Evolutionary conservation across 768 basidiomycete genomes (phyloP).

Genomic region (Trametes elegans): DNA sequence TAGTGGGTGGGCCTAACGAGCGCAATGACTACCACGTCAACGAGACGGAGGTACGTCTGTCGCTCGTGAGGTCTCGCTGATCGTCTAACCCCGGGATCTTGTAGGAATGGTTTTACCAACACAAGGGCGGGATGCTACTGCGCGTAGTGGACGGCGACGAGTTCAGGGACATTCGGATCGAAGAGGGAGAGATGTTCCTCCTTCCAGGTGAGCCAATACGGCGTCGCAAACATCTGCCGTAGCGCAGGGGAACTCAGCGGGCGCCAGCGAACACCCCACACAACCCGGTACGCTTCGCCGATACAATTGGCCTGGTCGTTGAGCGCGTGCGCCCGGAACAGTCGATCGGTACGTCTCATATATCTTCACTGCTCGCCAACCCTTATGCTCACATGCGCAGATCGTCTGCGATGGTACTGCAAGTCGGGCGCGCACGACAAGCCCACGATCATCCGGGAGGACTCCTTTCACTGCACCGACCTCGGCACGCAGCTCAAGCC

Average conservation of each 20-base stretch:
- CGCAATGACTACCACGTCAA: conserved; percentile 94
- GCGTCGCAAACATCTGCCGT: neutral
- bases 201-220: conserved; percentile 66
- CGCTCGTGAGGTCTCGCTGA: neutral
- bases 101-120: conserved; percentile 98
- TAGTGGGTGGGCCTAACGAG: conserved; percentile 92
- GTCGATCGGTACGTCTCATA: conserved; percentile 59
- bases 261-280: conserved; percentile 88
- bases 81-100: neutral
- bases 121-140: conserved; percentile 91
- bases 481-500: conserved; percentile 94
- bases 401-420: conserved; percentile 94
- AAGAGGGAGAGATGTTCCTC: conserved; percentile 96
- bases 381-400: conserved; percentile 38
- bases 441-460: conserved; percentile 81
- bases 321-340: conserved; percentile 80
- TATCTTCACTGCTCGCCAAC: neutral
- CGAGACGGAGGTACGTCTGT: conserved; percentile 73
- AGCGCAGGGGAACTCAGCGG: neutral
- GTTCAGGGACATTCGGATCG: conserved; percentile 85
- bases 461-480: conserved; percentile 83
- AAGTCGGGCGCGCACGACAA: conserved; percentile 53
- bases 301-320: conserved; percentile 90
- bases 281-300: conserved; percentile 86
- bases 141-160: conserved; percentile 77